Evolutionary conservation across 768 basidiomycete species (phyloP).

Genomic region (Boletus fagicola): DNA sequence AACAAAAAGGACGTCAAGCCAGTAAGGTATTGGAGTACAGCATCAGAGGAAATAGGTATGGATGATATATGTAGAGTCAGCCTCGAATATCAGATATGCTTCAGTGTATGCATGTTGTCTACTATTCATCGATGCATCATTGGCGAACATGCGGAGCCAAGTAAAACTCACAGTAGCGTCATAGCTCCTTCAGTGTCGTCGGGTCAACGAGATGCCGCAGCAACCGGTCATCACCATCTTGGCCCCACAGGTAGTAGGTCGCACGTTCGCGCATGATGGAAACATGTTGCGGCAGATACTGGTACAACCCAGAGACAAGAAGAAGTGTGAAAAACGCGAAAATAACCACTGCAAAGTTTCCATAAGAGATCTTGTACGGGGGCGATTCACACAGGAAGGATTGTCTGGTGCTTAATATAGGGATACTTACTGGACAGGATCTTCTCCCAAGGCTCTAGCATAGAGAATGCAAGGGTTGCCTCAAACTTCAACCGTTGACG

Average conservation of each 20-base stretch:
- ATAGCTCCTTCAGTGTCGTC: slow-evolving; percentile 31
- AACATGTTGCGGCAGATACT: slow-evolving; percentile 62
- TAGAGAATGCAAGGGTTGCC: slow-evolving; percentile 55
- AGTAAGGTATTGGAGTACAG: slow-evolving; percentile 17
- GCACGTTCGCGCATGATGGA: slow-evolving; percentile 52
- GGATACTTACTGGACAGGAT: slow-evolving; percentile 50
- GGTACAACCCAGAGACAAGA: slow-evolving; percentile 49
- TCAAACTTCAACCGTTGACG: slow-evolving; percentile 41
- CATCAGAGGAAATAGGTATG: slow-evolving; percentile 12
- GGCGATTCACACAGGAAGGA: neutral
- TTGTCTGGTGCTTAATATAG: neutral
- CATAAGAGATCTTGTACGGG: slow-evolving; percentile 6
- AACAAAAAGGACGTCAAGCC: neutral
- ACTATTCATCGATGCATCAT: slow-evolving; percentile 5
- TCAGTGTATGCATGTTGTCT: slow-evolving; percentile 8
- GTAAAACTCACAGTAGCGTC: slow-evolving; percentile 15
- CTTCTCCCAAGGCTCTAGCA: slow-evolving; percentile 75
- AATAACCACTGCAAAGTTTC: slow-evolving; percentile 39
- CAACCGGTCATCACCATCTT: slow-evolving; percentile 40
- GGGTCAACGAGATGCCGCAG: slow-evolving; percentile 31
- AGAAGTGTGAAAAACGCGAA: slow-evolving; percentile 42
- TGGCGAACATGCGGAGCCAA: neutral
- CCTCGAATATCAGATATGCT: neutral
- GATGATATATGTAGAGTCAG: slow-evolving; percentile 15
- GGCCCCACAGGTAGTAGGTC: slow-evolving; percentile 64